Evolutionary conservation across 345 rosid species (phyloP), one percentile per base, ranked within the genome.

Genomic region (Dimocarpus longan): DNA sequence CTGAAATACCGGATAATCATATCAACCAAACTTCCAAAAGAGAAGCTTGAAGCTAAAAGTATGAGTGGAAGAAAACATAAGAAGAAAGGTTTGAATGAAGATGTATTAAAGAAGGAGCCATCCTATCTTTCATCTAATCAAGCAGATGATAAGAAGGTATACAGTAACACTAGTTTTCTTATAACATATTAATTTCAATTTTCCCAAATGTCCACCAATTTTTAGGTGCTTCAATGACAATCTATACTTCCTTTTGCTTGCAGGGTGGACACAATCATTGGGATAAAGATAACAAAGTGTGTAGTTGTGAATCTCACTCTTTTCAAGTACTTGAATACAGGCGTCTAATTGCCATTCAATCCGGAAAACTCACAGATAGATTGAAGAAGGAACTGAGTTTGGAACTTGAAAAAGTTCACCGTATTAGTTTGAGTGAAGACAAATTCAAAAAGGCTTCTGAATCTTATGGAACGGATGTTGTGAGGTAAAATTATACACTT

Each of bases 21-120:
- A 76, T 91, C 97, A 11, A 93, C 97, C 21, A 91, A 87, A 81
- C 90, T 76, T 79, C 97, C 97, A 3, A 87, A 87, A 78, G 85
- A 74, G 77, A 79, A 80, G 66, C 82, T 69, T 67, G 86, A 86
- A 68, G 78, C 85, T 52, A 65, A 76, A 42, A 81, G 82, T 64
- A 84, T 73, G 66, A 80, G 71, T 77, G 68, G 21, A 71, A 84
- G 85, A 48, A 75, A 59, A 42, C 80, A 72, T 65, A 81, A 81
- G 74, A 84, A 71, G 5, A 85, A 84, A 71, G 79, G 87, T 80
- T 86, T 86, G 12, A 86, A 81, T 68, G 87, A 89, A 44, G 90
- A 86, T 73, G 42, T 73, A 13, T 78, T 86, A 88, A 91, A 83
- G n/a, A 83, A 87, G 83, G 96, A 88, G 79, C 86, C 89, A 68